These are phyloP conservation scores for Adenanthera pavonina DNA, from an alignment of 306 rosid genomes.

Conservation along the genomic window DNA sequence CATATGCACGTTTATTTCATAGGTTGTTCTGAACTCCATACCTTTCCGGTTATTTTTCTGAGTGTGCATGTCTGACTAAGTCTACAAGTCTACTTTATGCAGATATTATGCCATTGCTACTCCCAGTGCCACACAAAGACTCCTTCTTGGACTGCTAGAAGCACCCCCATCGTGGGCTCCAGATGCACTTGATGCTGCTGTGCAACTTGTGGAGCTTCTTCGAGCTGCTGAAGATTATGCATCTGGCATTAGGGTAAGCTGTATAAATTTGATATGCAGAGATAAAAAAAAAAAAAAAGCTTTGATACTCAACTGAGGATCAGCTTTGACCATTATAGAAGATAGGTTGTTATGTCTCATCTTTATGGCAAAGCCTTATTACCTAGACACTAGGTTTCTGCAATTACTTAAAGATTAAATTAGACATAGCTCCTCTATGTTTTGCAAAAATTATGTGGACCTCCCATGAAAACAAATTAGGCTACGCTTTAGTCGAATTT, in stretches of 20 bases:
- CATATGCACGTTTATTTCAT: conserved; percentile 96
- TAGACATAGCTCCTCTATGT: background rate
- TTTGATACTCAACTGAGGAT: conserved; percentile 24
- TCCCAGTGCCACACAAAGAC: conserved; percentile 99
- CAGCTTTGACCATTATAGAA: conserved; percentile 12
- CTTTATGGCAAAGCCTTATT: background rate
- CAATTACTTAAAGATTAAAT: background rate
- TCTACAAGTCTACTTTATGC: conserved; percentile 34
- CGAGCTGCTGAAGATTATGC: conserved; percentile 99
- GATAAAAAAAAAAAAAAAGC: conserved; percentile 18
- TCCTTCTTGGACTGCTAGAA: conserved; percentile 95
- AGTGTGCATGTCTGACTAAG: conserved; percentile 15
- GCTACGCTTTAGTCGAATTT: background rate
- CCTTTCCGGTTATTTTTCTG: conserved; percentile 16
- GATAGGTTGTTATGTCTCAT: background rate
- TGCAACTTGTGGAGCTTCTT: conserved; percentile 97
- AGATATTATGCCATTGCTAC: conserved; percentile 99
- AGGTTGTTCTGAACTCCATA: conserved; percentile 59
- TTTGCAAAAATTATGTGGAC: background rate
- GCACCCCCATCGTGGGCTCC: conserved; percentile 99
- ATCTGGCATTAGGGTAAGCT: conserved; percentile 93
- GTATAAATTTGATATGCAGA: conserved; percentile 36
- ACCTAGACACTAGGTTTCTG: background rate
- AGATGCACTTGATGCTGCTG: conserved; percentile 99
- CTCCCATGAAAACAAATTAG: background rate